Evolutionary conservation across 176 grass and related monocot genomes (phyloP).

Genomic region (Carex myosuroides): DNA sequence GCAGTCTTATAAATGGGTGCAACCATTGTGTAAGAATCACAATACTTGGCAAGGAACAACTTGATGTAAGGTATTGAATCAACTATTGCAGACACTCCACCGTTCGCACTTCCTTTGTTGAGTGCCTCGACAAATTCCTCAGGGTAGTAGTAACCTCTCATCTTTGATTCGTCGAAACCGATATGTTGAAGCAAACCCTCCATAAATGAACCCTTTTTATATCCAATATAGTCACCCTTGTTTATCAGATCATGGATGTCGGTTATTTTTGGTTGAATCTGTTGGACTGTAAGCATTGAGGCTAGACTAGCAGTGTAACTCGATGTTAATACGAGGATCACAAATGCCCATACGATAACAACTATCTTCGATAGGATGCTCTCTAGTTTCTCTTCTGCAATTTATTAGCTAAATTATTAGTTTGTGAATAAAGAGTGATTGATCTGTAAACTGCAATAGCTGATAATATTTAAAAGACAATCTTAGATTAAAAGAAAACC

Average conservation of each 20-base stretch:
- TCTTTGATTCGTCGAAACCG: conserved; percentile 30
- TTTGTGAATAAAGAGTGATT: too few species aligned
- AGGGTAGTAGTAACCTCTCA: neutral
- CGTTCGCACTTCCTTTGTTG: conserved; percentile 41
- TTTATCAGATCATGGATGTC: conserved; percentile 32
- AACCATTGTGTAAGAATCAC: conserved; percentile 38
- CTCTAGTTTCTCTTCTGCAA: conserved; percentile 42
- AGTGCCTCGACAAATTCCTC: conserved; percentile 34
- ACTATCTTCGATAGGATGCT: conserved; percentile 28
- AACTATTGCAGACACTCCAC: conserved; percentile 42
- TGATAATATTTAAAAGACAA: too few species aligned
- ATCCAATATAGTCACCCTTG: conserved; percentile 40
- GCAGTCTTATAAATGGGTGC: conserved; percentile 49
- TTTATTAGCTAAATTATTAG: neutral
- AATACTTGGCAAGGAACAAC: conserved; percentile 42
- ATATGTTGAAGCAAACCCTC: conserved; percentile 32
- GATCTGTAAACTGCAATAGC: neutral
- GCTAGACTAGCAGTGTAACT: conserved; percentile 49
- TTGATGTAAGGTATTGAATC: conserved; percentile 47
- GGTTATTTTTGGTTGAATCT: conserved; percentile 38
- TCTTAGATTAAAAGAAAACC: neutral
- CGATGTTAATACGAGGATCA: conserved; percentile 41
- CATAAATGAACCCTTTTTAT: conserved; percentile 28
- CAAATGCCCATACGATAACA: conserved; percentile 26
- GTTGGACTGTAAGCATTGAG: conserved; percentile 44